A percentile compares a stretch with the other conserved stretches of the same genome.
These are phyloP conservation scores for Viola pubescens DNA, from an alignment of 441 rosid genomes.

Conservation along the genomic window DNA sequence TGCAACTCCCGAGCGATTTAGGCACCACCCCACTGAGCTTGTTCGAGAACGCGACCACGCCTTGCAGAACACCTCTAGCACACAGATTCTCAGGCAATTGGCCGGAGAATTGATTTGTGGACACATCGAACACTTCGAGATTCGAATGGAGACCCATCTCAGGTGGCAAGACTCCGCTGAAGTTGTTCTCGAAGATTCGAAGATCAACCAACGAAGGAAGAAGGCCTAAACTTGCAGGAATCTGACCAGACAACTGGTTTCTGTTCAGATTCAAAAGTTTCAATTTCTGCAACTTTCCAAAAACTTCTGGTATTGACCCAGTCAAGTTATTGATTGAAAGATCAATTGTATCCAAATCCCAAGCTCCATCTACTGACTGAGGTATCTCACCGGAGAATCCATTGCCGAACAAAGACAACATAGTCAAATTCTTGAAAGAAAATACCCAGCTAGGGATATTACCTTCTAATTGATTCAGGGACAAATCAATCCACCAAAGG, in stretches of 20 bases:
- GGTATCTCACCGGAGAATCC: constrained; percentile 54
- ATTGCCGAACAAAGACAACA: constrained; percentile 42
- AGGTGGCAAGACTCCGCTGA: constrained; percentile 61
- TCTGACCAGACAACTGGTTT: constrained; percentile 52
- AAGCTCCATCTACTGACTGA: constrained; percentile 23
- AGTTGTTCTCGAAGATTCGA: constrained; percentile 39
- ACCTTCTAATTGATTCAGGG: constrained; percentile 43
- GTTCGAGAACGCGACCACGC: constrained; percentile 55
- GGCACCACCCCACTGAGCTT: constrained; percentile 62
- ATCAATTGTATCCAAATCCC: constrained; percentile 41
- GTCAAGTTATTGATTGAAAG: constrained; percentile 43
- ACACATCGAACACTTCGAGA: constrained; percentile 53
- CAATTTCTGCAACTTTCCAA: constrained; percentile 51
- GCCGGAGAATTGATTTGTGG: constrained; percentile 56
- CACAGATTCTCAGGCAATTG: constrained; percentile 62
- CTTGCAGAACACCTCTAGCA: constrained; percentile 42
- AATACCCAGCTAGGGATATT: constrained; percentile 41
- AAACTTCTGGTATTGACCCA: constrained; percentile 53
- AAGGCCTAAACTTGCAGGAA: constrained; percentile 45
- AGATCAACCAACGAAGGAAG: constrained; percentile 35
- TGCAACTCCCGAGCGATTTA: constrained; percentile 54
- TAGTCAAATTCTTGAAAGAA: constrained; percentile 37
- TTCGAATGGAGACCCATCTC: constrained; percentile 55
- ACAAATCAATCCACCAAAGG: constrained; percentile 44
- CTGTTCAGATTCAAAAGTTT: constrained; percentile 25